A percentile compares a stretch with the other conserved stretches of the same genome.
Conservation (phyloP, 306 rosid genomes). For the Inga oerstediana region DNA sequence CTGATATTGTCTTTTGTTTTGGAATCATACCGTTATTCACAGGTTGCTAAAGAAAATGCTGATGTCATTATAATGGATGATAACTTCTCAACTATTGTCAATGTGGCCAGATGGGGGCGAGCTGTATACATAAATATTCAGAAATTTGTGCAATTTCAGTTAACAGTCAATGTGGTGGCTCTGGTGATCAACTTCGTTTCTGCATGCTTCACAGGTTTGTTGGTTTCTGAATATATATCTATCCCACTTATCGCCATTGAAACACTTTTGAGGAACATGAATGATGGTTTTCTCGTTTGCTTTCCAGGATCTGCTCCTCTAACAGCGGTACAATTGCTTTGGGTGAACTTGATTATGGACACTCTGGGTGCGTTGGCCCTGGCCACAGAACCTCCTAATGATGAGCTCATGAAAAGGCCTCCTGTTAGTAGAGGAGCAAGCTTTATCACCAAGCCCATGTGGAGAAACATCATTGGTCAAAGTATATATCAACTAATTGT, state of each 20-base stretch:
- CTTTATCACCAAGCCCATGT: conserved; percentile 89
- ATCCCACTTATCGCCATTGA: conserved; percentile 5
- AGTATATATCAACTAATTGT: conserved; percentile 81
- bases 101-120: conserved; percentile 94
- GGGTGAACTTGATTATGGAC: conserved; percentile 99
- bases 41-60: conserved; percentile 97
- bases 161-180: conserved; percentile 93
- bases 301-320: conserved; percentile 95
- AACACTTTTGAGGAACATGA: conserved; percentile 16
- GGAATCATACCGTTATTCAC: conserved; percentile 34
- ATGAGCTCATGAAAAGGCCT: conserved; percentile 70
- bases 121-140: conserved; percentile 93
- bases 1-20: conserved; percentile 10
- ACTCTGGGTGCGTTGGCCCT: conserved; percentile 96
- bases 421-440: conserved; percentile 70
- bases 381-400: conserved; percentile 95
- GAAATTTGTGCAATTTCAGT: conserved; percentile 96
- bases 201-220: conserved; percentile 90
- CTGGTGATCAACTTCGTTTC: conserved; percentile 80
- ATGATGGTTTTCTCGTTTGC: conserved; percentile 12
- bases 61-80: conserved; percentile 93
- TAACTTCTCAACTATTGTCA: conserved; percentile 80
- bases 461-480: conserved; percentile 96
- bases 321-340: conserved; percentile 93
- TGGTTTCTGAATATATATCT: conserved; percentile 4